A percentile compares a stretch with the other conserved stretches of the same genome.
Conservation (phyloP, 371 early-diverging fungal genomes). For the Mucor indicus region DNA sequence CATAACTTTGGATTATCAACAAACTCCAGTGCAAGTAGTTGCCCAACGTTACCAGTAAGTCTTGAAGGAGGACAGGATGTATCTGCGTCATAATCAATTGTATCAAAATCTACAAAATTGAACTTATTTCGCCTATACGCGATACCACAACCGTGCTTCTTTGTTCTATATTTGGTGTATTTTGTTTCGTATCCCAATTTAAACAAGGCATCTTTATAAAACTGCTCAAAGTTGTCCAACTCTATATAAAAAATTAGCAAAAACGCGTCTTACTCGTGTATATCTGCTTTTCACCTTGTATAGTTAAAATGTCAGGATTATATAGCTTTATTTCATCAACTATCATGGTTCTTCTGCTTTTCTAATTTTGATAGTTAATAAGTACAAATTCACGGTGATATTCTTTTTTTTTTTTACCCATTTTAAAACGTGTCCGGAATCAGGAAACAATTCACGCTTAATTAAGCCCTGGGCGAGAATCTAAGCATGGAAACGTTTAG, state of each 20-base stretch:
- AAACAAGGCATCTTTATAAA: conserved; percentile 23
- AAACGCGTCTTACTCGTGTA: no score
- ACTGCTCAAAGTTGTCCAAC: conserved; percentile 38
- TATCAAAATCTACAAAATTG: conserved; percentile 24
- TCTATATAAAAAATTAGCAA: no score
- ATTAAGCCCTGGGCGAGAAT: conserved; percentile 53
- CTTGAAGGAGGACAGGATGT: conserved; percentile 37
- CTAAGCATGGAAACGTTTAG: no score
- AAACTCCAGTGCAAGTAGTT: conserved; percentile 36
- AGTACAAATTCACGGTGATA: no score
- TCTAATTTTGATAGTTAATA: no score
- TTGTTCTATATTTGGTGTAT: conserved; percentile 29
- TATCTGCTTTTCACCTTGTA: conserved; percentile 56
- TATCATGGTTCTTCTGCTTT: conserved; percentile 38
- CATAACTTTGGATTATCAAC: conserved; percentile 19
- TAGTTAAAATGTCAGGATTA: conserved; percentile 49
- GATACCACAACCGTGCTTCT: conserved; percentile 43
- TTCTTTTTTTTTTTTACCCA: conserved; percentile 36
- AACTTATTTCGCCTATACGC: conserved; percentile 31
- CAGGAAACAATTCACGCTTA: conserved; percentile 54
- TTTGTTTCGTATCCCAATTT: conserved; percentile 31
- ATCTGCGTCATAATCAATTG: conserved; percentile 50
- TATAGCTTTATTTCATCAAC: conserved; percentile 47
- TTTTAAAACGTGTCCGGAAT: conserved; percentile 43
- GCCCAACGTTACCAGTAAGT: conserved; percentile 53